phyloP scores from a whole-genome alignment of 1,284 basidiomycete species.

The Moesziomyces sp. region DNA sequence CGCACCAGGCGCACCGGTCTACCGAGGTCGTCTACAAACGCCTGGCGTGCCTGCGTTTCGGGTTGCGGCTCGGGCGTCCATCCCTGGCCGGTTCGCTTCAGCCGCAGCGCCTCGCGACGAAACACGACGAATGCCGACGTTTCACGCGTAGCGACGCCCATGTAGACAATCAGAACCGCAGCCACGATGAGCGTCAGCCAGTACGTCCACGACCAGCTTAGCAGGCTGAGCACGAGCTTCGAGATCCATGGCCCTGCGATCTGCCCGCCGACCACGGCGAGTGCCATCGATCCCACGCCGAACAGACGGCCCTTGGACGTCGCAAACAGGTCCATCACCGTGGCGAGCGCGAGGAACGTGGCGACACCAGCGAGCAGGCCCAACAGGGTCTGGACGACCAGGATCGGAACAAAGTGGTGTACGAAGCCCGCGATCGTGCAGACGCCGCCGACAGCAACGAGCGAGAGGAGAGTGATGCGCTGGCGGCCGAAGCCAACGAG shows the following conservation, averaged over 20 bases:
- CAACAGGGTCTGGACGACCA: slow-evolving; percentile 17
- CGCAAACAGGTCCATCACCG: slow-evolving; percentile 42
- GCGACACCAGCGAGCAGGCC: slow-evolving; percentile 35
- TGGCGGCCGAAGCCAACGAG: slow-evolving; percentile 39
- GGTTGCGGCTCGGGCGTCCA: slow-evolving; percentile 52
- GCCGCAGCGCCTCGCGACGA: slow-evolving; percentile 26
- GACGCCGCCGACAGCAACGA: slow-evolving; percentile 25
- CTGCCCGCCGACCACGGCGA: slow-evolving; percentile 27
- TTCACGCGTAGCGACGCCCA: slow-evolving; percentile 29
- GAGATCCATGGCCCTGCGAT: slow-evolving; percentile 53
- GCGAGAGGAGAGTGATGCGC: slow-evolving; percentile 24
- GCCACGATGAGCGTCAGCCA: slow-evolving; percentile 45
- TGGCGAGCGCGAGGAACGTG: slow-evolving; percentile 28
- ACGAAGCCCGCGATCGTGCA: slow-evolving; percentile 44
- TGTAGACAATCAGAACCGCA: slow-evolving; percentile 31
- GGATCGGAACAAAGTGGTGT: slow-evolving; percentile 11
- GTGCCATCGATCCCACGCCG: slow-evolving; percentile 19
- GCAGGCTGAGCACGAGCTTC: slow-evolving; percentile 17
- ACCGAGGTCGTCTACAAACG: slow-evolving; percentile 18
- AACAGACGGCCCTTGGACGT: slow-evolving; percentile 30
- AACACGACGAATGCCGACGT: slow-evolving; percentile 36
- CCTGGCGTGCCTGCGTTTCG: slow-evolving; percentile 10
- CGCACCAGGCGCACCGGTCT: slow-evolving; percentile 30
- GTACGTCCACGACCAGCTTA: slow-evolving; percentile 50
- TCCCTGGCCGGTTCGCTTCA: slow-evolving; percentile 19